These are phyloP conservation scores for Apiotrichum gamsii DNA, from an alignment of 1,284 basidiomycete species.

Conservation along the genomic window DNA sequence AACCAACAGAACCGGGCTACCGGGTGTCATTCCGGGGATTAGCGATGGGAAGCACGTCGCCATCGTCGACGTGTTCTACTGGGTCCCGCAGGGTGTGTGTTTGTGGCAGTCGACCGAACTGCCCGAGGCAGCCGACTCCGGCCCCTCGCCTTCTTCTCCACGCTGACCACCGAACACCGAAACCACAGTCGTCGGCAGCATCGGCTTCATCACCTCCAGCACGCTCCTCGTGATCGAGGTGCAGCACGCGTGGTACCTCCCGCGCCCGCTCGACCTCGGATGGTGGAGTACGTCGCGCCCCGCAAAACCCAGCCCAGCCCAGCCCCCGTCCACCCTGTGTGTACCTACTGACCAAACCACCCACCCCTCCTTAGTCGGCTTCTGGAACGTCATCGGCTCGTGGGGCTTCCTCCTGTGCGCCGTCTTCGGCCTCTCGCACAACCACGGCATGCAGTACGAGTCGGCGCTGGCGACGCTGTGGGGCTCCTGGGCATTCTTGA, in stretches of 20 bases:
- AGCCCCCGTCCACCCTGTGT: too few relatives aligned
- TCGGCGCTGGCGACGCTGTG: conserved; percentile 56
- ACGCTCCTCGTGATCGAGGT: conserved; percentile 56
- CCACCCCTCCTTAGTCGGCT: too few relatives aligned
- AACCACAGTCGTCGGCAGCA: conserved; percentile 55
- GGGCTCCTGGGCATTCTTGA: conserved; percentile 59
- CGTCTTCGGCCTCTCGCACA: conserved; percentile 52
- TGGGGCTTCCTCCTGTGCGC: conserved; percentile 57
- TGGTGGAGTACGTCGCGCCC: too few relatives aligned
- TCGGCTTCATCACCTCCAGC: conserved; percentile 55
- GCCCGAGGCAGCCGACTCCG: too few relatives aligned
- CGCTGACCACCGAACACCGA: too few relatives aligned
- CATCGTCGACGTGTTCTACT: conserved; percentile 48
- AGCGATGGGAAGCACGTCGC: conserved; percentile 19
- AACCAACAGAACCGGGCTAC: conserved; percentile 51
- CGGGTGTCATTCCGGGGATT: conserved; percentile 49
- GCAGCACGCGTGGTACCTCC: conserved; percentile 54
- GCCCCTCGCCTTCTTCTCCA: too few relatives aligned
- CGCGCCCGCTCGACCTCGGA: conserved; percentile 46
- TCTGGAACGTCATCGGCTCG: conserved; percentile 42
- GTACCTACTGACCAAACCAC: too few relatives aligned
- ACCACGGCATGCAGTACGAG: conserved; percentile 49
- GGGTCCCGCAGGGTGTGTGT: conserved; percentile 49
- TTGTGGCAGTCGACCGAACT: neutral
- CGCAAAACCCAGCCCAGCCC: too few relatives aligned